Evolutionary conservation across 306 rosid genomes (phyloP).

Genomic region (Castanea mollissima): DNA sequence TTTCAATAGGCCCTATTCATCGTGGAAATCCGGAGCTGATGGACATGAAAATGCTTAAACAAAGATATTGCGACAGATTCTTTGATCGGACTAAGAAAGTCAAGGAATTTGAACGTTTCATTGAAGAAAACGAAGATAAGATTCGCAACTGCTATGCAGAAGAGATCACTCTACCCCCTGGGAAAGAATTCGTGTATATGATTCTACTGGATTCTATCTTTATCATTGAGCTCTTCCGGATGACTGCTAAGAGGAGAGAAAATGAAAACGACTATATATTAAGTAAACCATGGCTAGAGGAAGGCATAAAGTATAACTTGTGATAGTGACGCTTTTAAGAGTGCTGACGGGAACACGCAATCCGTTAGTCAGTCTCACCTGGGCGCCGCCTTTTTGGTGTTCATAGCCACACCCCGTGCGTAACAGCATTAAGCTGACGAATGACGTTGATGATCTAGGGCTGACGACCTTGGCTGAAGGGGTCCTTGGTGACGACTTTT

Average conservation of each 20-base stretch:
- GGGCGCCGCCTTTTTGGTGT: no score
- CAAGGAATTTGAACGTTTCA: neutral
- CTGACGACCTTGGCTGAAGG: no score
- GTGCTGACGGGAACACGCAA: no score
- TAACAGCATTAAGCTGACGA: no score
- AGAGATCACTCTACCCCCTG: neutral
- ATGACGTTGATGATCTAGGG: no score
- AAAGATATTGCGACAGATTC: neutral
- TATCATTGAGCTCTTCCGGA: neutral
- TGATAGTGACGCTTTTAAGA: no score
- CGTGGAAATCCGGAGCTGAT: neutral
- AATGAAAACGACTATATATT: no score
- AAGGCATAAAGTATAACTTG: neutral
- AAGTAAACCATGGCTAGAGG: neutral
- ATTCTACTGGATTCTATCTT: neutral
- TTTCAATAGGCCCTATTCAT: constrained; percentile 23
- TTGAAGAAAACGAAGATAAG: neutral
- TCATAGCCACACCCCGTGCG: no score
- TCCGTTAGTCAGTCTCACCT: no score
- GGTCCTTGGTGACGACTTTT: no score
- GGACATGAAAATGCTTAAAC: neutral
- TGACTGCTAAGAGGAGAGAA: neutral
- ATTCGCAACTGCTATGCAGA: neutral
- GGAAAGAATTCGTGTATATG: neutral
- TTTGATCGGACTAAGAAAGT: neutral